A percentile compares a stretch with the other conserved stretches of the same genome.
Evolutionary conservation across 106 monocot species (phyloP).

Genomic region (Acorus gramineus): DNA sequence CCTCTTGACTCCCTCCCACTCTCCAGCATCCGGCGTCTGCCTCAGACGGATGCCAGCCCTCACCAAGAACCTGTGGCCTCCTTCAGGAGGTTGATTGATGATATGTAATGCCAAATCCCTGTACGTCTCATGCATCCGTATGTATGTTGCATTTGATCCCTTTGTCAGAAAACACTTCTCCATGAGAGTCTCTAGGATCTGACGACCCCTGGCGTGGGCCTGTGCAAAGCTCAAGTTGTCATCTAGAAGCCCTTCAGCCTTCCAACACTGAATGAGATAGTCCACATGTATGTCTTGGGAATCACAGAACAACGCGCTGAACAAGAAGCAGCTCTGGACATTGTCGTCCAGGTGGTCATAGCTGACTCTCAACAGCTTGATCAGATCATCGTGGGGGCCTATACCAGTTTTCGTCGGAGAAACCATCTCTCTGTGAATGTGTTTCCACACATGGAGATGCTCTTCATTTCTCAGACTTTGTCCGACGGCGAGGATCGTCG

Average conservation of each 20-base stretch:
- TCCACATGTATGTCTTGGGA: slow-evolving; percentile 12
- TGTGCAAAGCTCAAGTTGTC: neutral
- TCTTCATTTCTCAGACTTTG: slow-evolving; percentile 20
- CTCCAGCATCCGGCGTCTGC: neutral
- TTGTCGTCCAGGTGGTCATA: slow-evolving; percentile 26
- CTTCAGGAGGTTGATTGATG: too few relatives aligned
- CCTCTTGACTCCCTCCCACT: neutral
- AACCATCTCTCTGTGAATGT: neutral
- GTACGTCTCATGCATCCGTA: slow-evolving; percentile 6
- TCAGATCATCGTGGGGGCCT: slow-evolving; percentile 15
- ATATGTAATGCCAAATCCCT: slow-evolving; percentile 3
- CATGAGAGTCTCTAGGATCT: neutral
- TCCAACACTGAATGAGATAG: slow-evolving; percentile 19
- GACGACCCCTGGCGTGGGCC: neutral
- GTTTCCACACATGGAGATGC: slow-evolving; percentile 14
- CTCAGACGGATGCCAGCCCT: neutral
- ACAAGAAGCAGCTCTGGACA: slow-evolving; percentile 18
- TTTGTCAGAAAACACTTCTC: neutral
- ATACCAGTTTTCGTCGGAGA: slow-evolving; percentile 11
- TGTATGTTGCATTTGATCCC: neutral
- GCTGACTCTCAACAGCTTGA: slow-evolving; percentile 20
- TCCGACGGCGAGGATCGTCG: slow-evolving; percentile 23
- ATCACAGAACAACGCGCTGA: slow-evolving; percentile 27
- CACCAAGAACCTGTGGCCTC: neutral
- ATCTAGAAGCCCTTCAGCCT: slow-evolving; percentile 32